Evolutionary conservation across 192 early-diverging fungal genomes (phyloP).

Genomic region (Coemansia guatemalensis): DNA sequence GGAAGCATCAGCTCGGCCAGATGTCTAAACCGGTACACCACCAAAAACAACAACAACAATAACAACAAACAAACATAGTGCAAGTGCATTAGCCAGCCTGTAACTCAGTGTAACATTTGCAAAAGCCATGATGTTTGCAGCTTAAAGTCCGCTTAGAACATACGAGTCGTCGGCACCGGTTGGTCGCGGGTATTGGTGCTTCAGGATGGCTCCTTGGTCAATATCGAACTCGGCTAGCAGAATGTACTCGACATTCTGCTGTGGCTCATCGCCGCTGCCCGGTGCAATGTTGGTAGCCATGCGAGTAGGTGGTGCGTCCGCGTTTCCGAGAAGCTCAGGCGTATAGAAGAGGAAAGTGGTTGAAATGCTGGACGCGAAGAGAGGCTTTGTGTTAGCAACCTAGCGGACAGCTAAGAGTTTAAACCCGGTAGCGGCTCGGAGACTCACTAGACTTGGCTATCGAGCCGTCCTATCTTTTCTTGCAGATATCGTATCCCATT

Average conservation of each 20-base stretch:
- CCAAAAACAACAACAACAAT: conserved; percentile 5
- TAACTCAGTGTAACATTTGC: too few species aligned
- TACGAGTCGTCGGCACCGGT: conserved; percentile 83
- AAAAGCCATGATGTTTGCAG: too few species aligned
- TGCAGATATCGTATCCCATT: too few species aligned
- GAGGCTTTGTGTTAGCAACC: too few species aligned
- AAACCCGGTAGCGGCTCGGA: too few species aligned
- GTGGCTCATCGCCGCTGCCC: conserved; percentile 18
- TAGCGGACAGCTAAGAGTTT: too few species aligned
- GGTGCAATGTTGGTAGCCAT: conserved; percentile 25
- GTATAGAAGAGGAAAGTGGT: conserved; percentile 8
- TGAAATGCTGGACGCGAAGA: too few species aligned
- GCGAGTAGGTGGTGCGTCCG: not conserved
- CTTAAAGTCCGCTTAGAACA: conserved; percentile 16
- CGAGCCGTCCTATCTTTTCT: too few species aligned
- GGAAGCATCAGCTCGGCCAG: conserved; percentile 96
- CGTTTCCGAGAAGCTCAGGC: conserved; percentile 2
- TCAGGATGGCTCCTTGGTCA: conserved; percentile 84
- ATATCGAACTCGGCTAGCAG: conserved; percentile 95
- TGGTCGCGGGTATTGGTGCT: conserved; percentile 82
- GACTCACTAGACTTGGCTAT: too few species aligned
- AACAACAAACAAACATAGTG: conserved; percentile 15
- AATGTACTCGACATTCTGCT: conserved; percentile 75
- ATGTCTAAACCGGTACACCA: conserved; percentile 18
- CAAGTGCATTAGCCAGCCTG: not conserved